These are phyloP conservation scores for Colletotrichum simmondsii DNA, from an alignment of 2,329 filamentous ascomycete species.

Conservation along the genomic window DNA sequence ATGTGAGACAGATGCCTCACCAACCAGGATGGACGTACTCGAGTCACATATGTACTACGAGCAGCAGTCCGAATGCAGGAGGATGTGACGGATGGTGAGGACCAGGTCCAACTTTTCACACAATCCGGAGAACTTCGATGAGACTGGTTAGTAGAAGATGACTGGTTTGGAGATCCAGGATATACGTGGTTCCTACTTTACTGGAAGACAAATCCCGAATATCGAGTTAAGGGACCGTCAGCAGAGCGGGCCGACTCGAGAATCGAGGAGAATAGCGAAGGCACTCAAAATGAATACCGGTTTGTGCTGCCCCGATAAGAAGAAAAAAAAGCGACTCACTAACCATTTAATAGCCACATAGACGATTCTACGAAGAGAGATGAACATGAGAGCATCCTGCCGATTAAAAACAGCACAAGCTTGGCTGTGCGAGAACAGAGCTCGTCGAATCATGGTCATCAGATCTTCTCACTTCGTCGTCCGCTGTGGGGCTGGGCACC, in stretches of 20 bases:
- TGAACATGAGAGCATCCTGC: not conserved
- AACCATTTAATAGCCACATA: not conserved
- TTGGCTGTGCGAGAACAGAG: no score
- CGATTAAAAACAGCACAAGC: not conserved
- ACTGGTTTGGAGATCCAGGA: not conserved
- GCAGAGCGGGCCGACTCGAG: not conserved
- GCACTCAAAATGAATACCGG: not conserved
- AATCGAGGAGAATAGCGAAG: not conserved
- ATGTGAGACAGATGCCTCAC: not conserved
- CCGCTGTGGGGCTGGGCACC: not conserved
- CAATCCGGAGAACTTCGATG: not conserved
- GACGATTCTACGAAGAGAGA: not conserved
- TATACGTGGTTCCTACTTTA: not conserved
- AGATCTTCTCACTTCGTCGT: not conserved
- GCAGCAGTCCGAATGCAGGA: not conserved
- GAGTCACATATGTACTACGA: not conserved
- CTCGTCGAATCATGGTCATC: not conserved
- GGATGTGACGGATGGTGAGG: rapidly evolving
- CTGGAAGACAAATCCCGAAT: not conserved
- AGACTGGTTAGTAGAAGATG: no score
- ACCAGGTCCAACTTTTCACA: not conserved
- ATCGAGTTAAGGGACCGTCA: not conserved
- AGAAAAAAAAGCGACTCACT: not conserved
- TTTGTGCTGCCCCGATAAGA: not conserved
- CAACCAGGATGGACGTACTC: not conserved